A percentile compares a stretch with the other conserved stretches of the same genome.
Conservation (phyloP, 805 yeast species). For the Yarrowia sp. region DNA sequence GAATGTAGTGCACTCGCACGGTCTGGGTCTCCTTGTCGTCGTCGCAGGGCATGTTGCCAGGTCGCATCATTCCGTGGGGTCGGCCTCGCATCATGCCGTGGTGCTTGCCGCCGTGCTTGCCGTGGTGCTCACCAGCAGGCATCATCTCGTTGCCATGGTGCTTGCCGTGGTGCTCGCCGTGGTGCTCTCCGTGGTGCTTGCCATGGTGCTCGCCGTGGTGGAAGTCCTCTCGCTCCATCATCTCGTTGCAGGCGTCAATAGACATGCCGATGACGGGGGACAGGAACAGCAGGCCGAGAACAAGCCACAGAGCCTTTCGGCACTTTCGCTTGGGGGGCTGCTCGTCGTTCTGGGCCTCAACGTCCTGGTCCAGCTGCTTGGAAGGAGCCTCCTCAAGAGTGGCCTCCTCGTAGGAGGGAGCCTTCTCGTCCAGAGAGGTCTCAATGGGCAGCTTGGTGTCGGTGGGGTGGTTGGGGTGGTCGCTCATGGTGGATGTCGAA, state of each 20-base stretch:
- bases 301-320: constrained; percentile 29
- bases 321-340: constrained; percentile 11
- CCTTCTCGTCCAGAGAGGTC: constrained; percentile 16
- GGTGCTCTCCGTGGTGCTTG: not conserved
- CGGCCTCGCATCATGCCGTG: constrained; percentile 23
- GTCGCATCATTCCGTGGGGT: constrained; percentile 33
- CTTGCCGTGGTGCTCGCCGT: constrained; percentile 13
- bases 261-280: constrained; percentile 21
- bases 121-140: no score
- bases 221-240: constrained; percentile 5
- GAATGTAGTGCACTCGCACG: constrained; percentile 34
- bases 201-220: constrained; percentile 16
- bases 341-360: constrained; percentile 23
- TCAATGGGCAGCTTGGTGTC: constrained; percentile 20
- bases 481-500: not conserved
- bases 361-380: constrained; percentile 16
- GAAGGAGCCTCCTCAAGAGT: constrained; percentile 31
- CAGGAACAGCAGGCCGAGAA: constrained; percentile 25
- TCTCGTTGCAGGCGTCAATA: constrained; percentile 30
- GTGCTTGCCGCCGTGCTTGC: constrained; percentile 6
- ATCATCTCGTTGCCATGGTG: not conserved
- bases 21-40: constrained; percentile 20
- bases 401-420: constrained; percentile 36
- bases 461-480: not conserved
- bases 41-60: constrained; percentile 25